These are phyloP conservation scores for Vigna hirtella DNA, from an alignment of 306 rosid species.

Conservation along the genomic window DNA sequence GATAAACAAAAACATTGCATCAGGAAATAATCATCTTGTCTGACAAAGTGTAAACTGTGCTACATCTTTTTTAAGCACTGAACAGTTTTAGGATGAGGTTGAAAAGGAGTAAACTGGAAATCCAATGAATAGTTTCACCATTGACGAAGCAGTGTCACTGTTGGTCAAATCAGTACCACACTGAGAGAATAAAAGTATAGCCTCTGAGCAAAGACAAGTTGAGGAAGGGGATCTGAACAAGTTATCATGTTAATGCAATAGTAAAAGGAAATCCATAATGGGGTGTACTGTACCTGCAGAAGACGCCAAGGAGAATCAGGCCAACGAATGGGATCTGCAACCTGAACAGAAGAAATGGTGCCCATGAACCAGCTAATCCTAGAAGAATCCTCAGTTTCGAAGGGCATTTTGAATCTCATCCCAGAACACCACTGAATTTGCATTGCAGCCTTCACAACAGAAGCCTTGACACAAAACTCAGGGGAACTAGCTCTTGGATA, in stretches of 20 bases:
- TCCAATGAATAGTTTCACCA: slow-evolving; percentile 5
- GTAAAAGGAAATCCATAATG: slow-evolving; percentile 20
- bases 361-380: slow-evolving; percentile 99
- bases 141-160: slow-evolving; percentile 24
- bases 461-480: slow-evolving; percentile 81
- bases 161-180: slow-evolving; percentile 22
- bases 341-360: slow-evolving; percentile 77
- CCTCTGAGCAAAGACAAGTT: slow-evolving; percentile 15
- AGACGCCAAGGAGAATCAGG: slow-evolving; percentile 97
- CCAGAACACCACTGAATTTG: slow-evolving; percentile 84
- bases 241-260: slow-evolving; percentile 3
- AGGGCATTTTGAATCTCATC: slow-evolving; percentile 97
- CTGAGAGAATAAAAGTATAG: slow-evolving; percentile 5
- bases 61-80: slow-evolving; percentile 36
- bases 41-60: slow-evolving; percentile 35
- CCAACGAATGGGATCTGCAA: slow-evolving; percentile 77
- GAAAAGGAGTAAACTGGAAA: slow-evolving; percentile 9
- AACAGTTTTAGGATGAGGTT: neutral
- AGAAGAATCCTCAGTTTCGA: slow-evolving; percentile 95
- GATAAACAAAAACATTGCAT: slow-evolving; percentile 32
- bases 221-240: slow-evolving; percentile 33
- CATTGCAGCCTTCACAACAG: slow-evolving; percentile 78
- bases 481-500: slow-evolving; percentile 89
- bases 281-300: slow-evolving; percentile 62
- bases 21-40: slow-evolving; percentile 35